phyloP scores from a whole-genome alignment of 306 rosid species.

The Medicago arabica region DNA sequence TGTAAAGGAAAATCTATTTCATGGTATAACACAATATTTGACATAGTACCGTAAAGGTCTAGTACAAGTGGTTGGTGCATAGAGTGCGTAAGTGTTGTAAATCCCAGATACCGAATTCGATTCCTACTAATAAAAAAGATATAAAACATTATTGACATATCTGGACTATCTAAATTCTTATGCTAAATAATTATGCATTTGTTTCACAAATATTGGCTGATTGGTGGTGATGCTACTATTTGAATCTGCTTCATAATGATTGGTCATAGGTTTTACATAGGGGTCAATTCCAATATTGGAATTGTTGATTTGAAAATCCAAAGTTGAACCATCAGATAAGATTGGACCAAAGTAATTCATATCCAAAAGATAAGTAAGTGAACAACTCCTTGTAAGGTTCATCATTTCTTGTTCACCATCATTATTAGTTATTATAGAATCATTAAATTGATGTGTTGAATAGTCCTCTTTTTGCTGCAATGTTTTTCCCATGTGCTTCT shows the following conservation, averaged over 20 bases:
- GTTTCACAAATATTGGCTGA: conserved; percentile 53
- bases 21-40: neutral
- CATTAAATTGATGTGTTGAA: conserved; percentile 41
- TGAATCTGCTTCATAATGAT: conserved; percentile 48
- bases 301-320: conserved; percentile 49
- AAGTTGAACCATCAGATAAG: conserved; percentile 56
- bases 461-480: conserved; percentile 55
- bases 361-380: conserved; percentile 70
- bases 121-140: neutral
- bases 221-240: conserved; percentile 41
- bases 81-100: neutral
- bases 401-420: conserved; percentile 49
- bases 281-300: conserved; percentile 46
- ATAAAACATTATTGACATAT: conserved; percentile 31
- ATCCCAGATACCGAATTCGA: neutral
- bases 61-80: neutral
- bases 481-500: conserved; percentile 59
- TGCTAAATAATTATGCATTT: conserved; percentile 46
- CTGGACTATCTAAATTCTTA: conserved; percentile 33
- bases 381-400: conserved; percentile 70
- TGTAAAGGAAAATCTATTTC: conserved; percentile 33
- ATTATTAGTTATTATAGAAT: conserved; percentile 30
- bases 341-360: conserved; percentile 76
- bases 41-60: neutral
- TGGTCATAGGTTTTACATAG: conserved; percentile 47